A percentile compares a stretch with the other conserved stretches of the same genome.
phyloP scores from a whole-genome alignment of 352 stramenopile genomes.

The Phytophthora agathidicida region DNA sequence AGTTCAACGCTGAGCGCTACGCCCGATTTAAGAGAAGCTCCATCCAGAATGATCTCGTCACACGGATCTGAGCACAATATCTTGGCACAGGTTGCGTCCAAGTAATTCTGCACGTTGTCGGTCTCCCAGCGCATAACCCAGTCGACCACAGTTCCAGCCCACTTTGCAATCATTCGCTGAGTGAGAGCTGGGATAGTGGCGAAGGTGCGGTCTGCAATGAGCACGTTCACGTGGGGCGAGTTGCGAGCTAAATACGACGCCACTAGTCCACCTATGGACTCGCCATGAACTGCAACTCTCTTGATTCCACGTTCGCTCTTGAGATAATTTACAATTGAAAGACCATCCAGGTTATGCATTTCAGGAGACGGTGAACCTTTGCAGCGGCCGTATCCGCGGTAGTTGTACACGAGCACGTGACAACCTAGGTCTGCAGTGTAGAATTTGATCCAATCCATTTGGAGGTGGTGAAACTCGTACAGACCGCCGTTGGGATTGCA shows the following conservation, averaged over 20 bases:
- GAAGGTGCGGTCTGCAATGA: constrained; percentile 87
- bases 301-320: constrained; percentile 53
- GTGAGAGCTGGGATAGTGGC: constrained; percentile 77
- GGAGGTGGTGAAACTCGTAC: constrained; percentile 89
- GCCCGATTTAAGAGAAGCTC: constrained; percentile 82
- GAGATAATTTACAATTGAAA: constrained; percentile 81
- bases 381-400: constrained; percentile 85
- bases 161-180: constrained; percentile 77
- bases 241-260: constrained; percentile 70
- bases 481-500: constrained; percentile 88
- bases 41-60: constrained; percentile 87
- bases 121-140: constrained; percentile 84
- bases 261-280: constrained; percentile 84
- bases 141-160: constrained; percentile 67
- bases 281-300: constrained; percentile 78
- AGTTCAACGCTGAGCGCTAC: constrained; percentile 74
- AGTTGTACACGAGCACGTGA: constrained; percentile 89
- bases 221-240: constrained; percentile 63
- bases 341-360: constrained; percentile 67
- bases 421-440: constrained; percentile 77
- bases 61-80: constrained; percentile 82
- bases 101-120: constrained; percentile 78
- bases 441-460: constrained; percentile 91
- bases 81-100: constrained; percentile 76
- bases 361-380: constrained; percentile 61